Conservation (phyloP, 768 basidiomycete species). For the Tylopilus felleus region DNA sequence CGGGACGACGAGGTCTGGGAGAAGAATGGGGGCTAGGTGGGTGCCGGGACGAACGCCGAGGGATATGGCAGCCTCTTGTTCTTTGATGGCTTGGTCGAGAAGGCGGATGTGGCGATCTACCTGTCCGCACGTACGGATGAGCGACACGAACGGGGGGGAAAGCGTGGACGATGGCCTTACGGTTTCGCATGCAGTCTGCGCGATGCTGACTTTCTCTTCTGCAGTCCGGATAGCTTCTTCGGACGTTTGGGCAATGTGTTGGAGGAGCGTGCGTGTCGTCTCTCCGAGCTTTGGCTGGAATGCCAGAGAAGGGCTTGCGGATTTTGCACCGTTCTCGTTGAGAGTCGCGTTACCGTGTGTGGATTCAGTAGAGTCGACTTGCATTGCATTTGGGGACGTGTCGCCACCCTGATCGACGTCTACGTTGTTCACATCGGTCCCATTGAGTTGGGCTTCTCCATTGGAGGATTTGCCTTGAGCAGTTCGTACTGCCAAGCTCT, state of each 20-base stretch:
- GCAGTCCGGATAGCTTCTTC: slow-evolving; percentile 61
- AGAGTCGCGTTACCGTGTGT: background rate
- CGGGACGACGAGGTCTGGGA: slow-evolving; percentile 61
- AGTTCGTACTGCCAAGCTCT: slow-evolving; percentile 20
- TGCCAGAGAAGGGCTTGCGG: background rate
- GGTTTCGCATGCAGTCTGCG: slow-evolving; percentile 65
- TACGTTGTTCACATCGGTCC: background rate
- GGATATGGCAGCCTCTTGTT: slow-evolving; percentile 54
- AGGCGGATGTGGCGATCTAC: slow-evolving; percentile 77
- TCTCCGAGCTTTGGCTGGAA: slow-evolving; percentile 25
- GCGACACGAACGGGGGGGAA: background rate
- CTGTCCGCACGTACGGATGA: slow-evolving; percentile 35
- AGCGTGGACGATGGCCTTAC: slow-evolving; percentile 38
- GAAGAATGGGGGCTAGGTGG: slow-evolving; percentile 50
- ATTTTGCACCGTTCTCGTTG: background rate
- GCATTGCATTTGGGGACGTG: background rate
- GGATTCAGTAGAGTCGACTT: slow-evolving; percentile 4
- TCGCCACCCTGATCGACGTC: background rate
- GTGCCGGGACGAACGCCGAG: slow-evolving; percentile 53
- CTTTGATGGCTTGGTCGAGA: slow-evolving; percentile 70
- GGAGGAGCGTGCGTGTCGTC: slow-evolving; percentile 50
- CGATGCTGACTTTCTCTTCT: slow-evolving; percentile 77
- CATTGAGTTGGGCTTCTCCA: background rate
- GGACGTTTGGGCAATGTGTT: slow-evolving; percentile 53
- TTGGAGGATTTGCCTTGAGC: background rate